Evolutionary conservation across 2,329 filamentous ascomycete species (phyloP).

Genomic region (Fusarium longipes): DNA sequence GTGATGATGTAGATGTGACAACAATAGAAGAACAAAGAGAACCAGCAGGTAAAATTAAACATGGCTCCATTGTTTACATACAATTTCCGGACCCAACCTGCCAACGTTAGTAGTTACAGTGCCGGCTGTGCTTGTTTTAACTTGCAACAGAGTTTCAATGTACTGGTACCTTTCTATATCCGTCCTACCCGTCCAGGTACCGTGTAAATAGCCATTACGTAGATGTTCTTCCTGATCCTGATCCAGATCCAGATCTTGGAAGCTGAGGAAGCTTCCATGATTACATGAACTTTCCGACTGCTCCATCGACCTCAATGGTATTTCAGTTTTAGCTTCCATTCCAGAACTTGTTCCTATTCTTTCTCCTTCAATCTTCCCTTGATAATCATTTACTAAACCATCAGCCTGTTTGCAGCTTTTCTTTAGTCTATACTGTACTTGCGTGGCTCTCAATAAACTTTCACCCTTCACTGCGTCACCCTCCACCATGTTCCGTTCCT

Average conservation of each 20-base stretch:
- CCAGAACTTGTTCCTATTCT: neutral
- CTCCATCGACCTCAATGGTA: constrained; percentile 22
- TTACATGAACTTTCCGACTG: neutral
- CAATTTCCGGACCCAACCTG: constrained; percentile 6
- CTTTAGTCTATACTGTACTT: neutral
- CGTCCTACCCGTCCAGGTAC: constrained; percentile 14
- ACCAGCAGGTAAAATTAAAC: constrained; percentile 5
- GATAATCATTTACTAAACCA: neutral
- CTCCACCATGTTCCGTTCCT: constrained; percentile 48
- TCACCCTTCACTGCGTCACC: neutral
- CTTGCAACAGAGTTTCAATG: constrained; percentile 30
- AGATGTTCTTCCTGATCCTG: neutral
- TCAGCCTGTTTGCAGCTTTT: neutral
- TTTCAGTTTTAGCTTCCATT: constrained; percentile 17
- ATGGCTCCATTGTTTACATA: neutral
- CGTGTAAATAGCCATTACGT: constrained; percentile 32
- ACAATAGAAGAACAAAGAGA: neutral
- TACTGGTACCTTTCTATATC: neutral
- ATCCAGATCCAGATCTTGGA: constrained; percentile 28
- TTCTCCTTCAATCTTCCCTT: neutral
- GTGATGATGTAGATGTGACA: constrained; percentile 45
- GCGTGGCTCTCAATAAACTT: constrained; percentile 16
- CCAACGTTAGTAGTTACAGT: constrained; percentile 2
- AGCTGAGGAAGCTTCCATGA: constrained; percentile 21
- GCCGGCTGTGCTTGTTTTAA: neutral